Evolutionary conservation across 768 basidiomycete species (phyloP).

Genomic region (Cystobasidium tubakii): DNA sequence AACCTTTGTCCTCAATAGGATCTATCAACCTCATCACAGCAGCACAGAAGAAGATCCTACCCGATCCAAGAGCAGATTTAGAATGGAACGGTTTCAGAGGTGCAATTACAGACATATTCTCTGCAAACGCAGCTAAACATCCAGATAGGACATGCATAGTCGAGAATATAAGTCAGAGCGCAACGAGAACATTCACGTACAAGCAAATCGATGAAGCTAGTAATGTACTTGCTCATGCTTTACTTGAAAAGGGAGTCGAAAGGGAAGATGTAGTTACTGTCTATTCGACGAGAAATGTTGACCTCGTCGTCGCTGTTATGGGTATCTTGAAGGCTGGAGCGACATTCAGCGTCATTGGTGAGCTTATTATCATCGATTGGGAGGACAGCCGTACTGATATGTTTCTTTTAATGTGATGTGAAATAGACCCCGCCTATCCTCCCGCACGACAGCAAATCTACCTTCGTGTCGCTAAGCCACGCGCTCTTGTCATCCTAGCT

Average conservation of each 20-base stretch:
- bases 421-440: constrained; percentile 88
- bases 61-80: constrained; percentile 76
- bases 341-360: constrained; percentile 94
- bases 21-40: constrained; percentile 73
- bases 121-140: constrained; percentile 68
- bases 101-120: constrained; percentile 91
- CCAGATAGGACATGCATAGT: constrained; percentile 85
- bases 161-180: constrained; percentile 58
- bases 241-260: constrained; percentile 75
- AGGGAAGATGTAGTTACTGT: constrained; percentile 97
- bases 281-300: constrained; percentile 90
- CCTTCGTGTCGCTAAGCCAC: constrained; percentile 82
- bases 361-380: constrained; percentile 47
- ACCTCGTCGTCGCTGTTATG: constrained; percentile 94
- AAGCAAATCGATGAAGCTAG: constrained; percentile 71
- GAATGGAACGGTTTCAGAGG: constrained; percentile 98
- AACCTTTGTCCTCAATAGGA: constrained; percentile 67
- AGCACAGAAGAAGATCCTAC: constrained; percentile 63
- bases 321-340: constrained; percentile 92
- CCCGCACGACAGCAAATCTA: constrained; percentile 86
- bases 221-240: constrained; percentile 82
- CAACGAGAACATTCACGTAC: constrained; percentile 64
- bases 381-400: too few relatives aligned
- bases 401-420: background rate
- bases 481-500: constrained; percentile 80